Base-by-base conservation (phyloP, 2,329 filamentous ascomycete genomes). In the Immersiporthe knoxdaviesiana region DNA sequence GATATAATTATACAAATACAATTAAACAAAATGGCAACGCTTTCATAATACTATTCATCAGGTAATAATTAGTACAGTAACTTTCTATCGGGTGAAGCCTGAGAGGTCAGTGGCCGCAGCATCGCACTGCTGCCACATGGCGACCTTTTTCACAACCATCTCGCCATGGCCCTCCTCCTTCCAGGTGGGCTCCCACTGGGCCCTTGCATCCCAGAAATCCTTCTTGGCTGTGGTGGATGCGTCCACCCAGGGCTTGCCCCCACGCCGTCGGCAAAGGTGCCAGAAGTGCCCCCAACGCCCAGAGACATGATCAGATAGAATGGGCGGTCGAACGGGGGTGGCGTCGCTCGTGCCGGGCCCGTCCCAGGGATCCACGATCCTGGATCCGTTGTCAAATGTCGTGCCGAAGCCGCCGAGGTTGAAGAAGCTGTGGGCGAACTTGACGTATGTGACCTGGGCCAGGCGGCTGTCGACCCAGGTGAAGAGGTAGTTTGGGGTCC, bases 101-200 rank as follows among this genome's bases (percentile, higher is more conserved):
- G 52, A 56, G 18, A 56, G 52, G 27, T 56, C 27, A 56, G 24
- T 30, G 52, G 52, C 52, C 52, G 52, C 65, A 18, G 56, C 27
- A 37, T 72, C 68, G 35, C 70, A 72, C 32, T 72, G 70, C 60
- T 70, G 70, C 68, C 68, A 72, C 70, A 68, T 67, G 21, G 56
- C 21, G 24, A 67, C 65, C 65, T 62, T 27, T n/a, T 67, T 62
- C 14, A 67, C 41, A 52, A 52, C 21, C 37, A 67, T 37, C 7
- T 56, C 52, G 32, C 52, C 24, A 18, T 56, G 52, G n/a, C 65
- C 56, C 27, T 61, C 32, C 41, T 67, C 14, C 41, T 24, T 30
- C 65, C 65, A 67, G 21, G 52, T 67, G 16, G 65, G 35, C 2
- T n/a, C 47, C 66, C 66, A 68, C 37, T 64, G 61, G 27, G n/a